Percentiles rank a stretch among this genome's conserved stretches.
These are phyloP conservation scores for Osmanthus fragrans DNA, from an alignment of 257 asterid genomes.

Conservation along the genomic window DNA sequence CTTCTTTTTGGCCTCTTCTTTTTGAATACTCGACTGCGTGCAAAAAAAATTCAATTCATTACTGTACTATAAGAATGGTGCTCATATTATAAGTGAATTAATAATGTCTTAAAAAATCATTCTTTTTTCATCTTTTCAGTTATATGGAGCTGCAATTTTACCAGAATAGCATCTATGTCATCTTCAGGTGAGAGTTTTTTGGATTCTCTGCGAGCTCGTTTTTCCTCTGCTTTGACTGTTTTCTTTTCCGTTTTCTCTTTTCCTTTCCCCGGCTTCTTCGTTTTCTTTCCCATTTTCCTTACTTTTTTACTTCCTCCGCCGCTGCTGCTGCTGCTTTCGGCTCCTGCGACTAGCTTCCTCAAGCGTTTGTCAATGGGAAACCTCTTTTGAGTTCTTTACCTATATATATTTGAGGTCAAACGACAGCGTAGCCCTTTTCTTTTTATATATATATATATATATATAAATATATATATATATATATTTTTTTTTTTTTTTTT, in stretches of 20 bases:
- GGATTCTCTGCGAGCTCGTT: constrained; percentile 80
- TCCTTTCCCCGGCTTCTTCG: constrained; percentile 92
- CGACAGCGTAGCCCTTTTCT: neutral
- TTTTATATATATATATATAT: too few species aligned
- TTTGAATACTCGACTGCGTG: constrained; percentile 62
- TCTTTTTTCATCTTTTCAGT: neutral
- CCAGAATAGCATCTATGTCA: constrained; percentile 96
- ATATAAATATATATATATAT: too few species aligned
- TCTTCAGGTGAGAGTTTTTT: constrained; percentile 94
- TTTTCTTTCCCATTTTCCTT: constrained; percentile 78
- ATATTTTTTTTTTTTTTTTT: too few species aligned
- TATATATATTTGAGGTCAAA: neutral
- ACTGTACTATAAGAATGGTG: neutral
- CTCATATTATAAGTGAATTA: neutral
- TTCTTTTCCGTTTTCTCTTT: constrained; percentile 92
- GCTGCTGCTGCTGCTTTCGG: neutral
- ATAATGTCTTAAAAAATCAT: neutral
- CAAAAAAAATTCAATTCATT: neutral
- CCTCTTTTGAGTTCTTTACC: neutral
- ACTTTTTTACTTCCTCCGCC: neutral
- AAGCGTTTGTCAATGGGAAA: neutral
- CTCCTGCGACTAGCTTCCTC: constrained; percentile 24
- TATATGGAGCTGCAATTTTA: constrained; percentile 20
- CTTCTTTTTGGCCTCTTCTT: constrained; percentile 98
- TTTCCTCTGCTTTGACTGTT: constrained; percentile 86